Evolutionary conservation across 495 filamentous ascomycete genomes (phyloP).

Genomic region (Glonium stellatum): DNA sequence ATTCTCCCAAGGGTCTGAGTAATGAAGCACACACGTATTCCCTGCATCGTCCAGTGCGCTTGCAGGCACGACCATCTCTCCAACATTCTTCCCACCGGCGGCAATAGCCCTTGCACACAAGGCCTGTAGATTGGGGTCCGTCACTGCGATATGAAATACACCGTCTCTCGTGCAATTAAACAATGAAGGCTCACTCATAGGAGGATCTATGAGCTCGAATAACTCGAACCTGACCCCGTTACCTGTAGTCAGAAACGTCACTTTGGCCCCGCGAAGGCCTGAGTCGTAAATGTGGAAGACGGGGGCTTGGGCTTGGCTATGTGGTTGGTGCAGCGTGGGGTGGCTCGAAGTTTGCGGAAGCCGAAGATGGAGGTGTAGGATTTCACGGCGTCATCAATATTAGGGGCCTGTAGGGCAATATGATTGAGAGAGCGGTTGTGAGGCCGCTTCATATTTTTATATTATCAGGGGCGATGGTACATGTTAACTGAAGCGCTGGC

Average conservation of each 20-base stretch:
- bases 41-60: too few species aligned
- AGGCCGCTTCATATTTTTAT: too few species aligned
- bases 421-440: slow-evolving; percentile 29
- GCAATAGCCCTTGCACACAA: slow-evolving; percentile 19
- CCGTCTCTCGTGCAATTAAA: slow-evolving; percentile 25
- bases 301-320: slow-evolving; percentile 12
- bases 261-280: slow-evolving; percentile 21
- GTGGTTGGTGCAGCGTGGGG: slow-evolving; percentile 13
- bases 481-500: too few species aligned
- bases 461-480: too few species aligned
- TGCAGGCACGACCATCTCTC: too few species aligned
- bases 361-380: slow-evolving; percentile 25
- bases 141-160: slow-evolving; percentile 25
- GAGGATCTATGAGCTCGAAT: slow-evolving; percentile 30
- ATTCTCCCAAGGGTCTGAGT: slow-evolving; percentile 23
- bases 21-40: slow-evolving; percentile 13
- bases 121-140: slow-evolving; percentile 25
- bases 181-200: slow-evolving; percentile 3
- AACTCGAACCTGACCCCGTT: slow-evolving; percentile 28
- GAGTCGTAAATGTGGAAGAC: slow-evolving; percentile 24
- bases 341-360: slow-evolving; percentile 14
- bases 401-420: slow-evolving; percentile 22
- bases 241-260: slow-evolving; percentile 25
- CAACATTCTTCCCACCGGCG: too few species aligned
- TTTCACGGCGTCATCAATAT: slow-evolving; percentile 16